These are phyloP conservation scores for Candida nemodendra DNA, from an alignment of 805 yeast genomes.

Conservation along the genomic window DNA sequence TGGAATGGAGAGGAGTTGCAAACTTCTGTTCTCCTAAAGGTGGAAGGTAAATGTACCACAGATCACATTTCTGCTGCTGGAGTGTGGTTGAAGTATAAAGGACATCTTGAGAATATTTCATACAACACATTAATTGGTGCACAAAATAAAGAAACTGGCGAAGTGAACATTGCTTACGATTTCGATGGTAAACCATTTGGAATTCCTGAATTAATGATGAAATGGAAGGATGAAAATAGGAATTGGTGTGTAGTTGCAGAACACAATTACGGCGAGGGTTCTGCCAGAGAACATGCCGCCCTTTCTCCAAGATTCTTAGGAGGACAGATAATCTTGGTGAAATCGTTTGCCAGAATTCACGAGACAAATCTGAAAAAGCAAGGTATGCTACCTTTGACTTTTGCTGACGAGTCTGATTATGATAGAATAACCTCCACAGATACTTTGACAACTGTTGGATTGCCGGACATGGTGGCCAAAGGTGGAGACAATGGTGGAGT, in stretches of 20 bases:
- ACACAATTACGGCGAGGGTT: constrained; percentile 98
- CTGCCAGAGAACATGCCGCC: constrained; percentile 99
- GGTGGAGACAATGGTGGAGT: constrained; percentile 87
- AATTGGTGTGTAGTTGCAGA: constrained; percentile 98
- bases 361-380: constrained; percentile 98
- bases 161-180: constrained; percentile 88
- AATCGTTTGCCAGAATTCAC: constrained; percentile 97
- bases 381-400: constrained; percentile 94
- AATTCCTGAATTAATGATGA: constrained; percentile 95
- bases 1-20: constrained; percentile 86
- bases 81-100: constrained; percentile 97
- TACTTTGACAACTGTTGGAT: constrained; percentile 67
- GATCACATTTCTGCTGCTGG: constrained; percentile 99
- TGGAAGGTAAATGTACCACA: constrained; percentile 97
- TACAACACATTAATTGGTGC: constrained; percentile 96
- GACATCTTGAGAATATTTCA: constrained; percentile 93
- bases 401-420: constrained; percentile 86
- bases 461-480: constrained; percentile 73
- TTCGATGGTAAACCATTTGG: constrained; percentile 72
- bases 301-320: constrained; percentile 93
- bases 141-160: constrained; percentile 94
- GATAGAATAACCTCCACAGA: constrained; percentile 80
- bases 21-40: constrained; percentile 78
- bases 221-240: constrained; percentile 81
- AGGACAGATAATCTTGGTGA: constrained; percentile 82